Conservation (phyloP, 1,284 basidiomycete genomes). For the Cutaneotrichosporon daszewskae region DNA sequence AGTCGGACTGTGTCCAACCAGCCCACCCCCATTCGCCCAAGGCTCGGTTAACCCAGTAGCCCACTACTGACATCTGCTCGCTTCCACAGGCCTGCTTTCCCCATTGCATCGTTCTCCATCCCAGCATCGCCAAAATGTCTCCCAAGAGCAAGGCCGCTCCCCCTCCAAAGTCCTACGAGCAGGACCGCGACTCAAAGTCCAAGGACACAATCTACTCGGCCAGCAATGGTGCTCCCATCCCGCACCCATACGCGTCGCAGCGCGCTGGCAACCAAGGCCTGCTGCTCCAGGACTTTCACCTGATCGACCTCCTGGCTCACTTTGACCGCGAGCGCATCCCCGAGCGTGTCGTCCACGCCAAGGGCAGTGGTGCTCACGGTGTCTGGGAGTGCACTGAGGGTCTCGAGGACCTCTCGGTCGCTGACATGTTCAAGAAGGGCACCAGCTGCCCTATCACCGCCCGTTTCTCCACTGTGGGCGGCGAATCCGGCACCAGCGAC, state of each 20-base stretch:
- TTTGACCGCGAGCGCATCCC: slow-evolving; percentile 61
- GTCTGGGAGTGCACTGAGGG: slow-evolving; percentile 80
- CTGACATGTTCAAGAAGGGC: slow-evolving; percentile 67
- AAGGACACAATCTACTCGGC: slow-evolving; percentile 62
- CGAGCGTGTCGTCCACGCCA: slow-evolving; percentile 68
- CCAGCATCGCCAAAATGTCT: neutral
- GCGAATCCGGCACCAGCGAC: slow-evolving; percentile 81
- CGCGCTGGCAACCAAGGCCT: slow-evolving; percentile 69
- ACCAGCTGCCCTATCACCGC: slow-evolving; percentile 54
- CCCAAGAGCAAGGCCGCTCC: slow-evolving; percentile 4
- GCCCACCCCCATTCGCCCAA: too few relatives aligned
- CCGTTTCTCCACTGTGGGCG: slow-evolving; percentile 52
- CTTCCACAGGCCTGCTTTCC: too few relatives aligned
- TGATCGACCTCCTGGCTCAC: slow-evolving; percentile 54
- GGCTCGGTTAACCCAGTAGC: too few relatives aligned
- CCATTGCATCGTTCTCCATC: too few relatives aligned
- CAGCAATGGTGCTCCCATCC: slow-evolving; percentile 69
- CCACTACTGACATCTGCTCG: too few relatives aligned
- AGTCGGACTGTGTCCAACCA: too few relatives aligned
- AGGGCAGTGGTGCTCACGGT: slow-evolving; percentile 75
- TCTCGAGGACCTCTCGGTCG: slow-evolving; percentile 70
- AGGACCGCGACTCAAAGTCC: slow-evolving; percentile 3
- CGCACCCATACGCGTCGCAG: slow-evolving; percentile 60
- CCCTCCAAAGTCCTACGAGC: slow-evolving; percentile 11
- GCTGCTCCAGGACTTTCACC: slow-evolving; percentile 60